Evolutionary conservation across 805 yeast species (phyloP), one percentile per base, ranked within the genome.

Genomic region (Torulaspora indica): DNA sequence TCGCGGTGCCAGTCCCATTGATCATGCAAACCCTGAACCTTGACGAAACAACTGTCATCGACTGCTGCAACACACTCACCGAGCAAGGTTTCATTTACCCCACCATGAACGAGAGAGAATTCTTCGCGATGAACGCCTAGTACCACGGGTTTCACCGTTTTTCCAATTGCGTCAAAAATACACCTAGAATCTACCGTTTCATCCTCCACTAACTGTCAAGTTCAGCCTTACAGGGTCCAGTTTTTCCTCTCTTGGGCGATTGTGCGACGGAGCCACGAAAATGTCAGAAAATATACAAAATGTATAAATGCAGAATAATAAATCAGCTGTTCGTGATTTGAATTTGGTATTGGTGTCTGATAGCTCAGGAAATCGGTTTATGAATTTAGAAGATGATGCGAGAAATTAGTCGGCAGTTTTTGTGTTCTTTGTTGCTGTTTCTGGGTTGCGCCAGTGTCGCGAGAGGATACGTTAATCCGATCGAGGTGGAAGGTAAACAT

Each of bases 1-100:
- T 84, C 59, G 91, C 91, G 53, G 88, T 84, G n/a, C 88, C 86
- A 17, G 68, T 78, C 9, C 76, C 74, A 44, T 70, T 77, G 49
- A 76, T 85, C 46, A 72, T 81, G 10, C 85, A 80, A 56, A 70
- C 73, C 25, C 68, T 84, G 56, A 72, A 70, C 40, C 46, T 82
- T 7, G 56, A 74, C 29, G 74, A 69, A 42, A 77, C 73, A 18
- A 75, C 72, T 24, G 82, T 76, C 15, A 67, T 68, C 48, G 63
- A 68, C 22, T 70, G 71, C 49, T 78, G 86, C 56, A 70, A 70
- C 27, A 69, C 70, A 17, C 70, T 85, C 54, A 73, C 78, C 9
- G 89, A 83, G 35, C 80, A 74, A 45, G 95, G 90, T 29, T 79
- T 72, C 53, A 72, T 83, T 37, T 85, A 82, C 60, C 73, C 76